These are phyloP conservation scores for Hylodesmum podocarpum DNA, from an alignment of 306 rosid species.

Conservation along the genomic window DNA sequence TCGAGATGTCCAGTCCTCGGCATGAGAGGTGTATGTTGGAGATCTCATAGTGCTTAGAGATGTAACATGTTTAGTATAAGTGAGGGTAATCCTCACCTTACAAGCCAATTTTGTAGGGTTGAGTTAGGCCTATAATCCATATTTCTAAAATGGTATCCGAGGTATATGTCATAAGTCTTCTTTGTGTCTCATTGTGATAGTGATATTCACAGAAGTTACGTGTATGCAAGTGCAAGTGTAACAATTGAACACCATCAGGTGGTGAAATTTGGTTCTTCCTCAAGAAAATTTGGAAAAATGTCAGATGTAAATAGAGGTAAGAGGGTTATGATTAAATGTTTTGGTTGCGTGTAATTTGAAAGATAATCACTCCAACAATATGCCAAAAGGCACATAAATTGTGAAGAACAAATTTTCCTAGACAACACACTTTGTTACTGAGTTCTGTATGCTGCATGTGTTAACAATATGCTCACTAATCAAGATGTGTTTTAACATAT, in stretches of 20 bases:
- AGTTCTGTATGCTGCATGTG: background rate
- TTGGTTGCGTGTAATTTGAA: slow-evolving; percentile 6
- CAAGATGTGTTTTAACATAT: background rate
- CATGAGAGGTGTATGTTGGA: too few species aligned
- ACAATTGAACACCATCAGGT: background rate
- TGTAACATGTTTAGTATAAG: too few species aligned
- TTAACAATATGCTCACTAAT: background rate
- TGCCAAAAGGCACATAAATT: slow-evolving; percentile 7
- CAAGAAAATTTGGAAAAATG: background rate
- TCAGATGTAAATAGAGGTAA: slow-evolving; percentile 19
- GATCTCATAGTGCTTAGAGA: too few species aligned
- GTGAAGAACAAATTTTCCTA: background rate
- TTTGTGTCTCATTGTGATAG: background rate
- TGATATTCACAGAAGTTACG: background rate
- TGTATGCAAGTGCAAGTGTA: background rate
- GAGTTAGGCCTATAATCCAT: too few species aligned
- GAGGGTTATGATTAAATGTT: background rate
- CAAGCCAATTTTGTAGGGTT: too few species aligned
- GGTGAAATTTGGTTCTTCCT: background rate
- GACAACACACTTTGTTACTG: background rate
- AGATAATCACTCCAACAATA: background rate
- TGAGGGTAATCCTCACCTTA: too few species aligned
- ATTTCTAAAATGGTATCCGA: too few species aligned
- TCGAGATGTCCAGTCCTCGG: too few species aligned
- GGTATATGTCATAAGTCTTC: background rate